Percentiles rank a stretch among this genome's conserved stretches.
Evolutionary conservation across 1,284 basidiomycete species (phyloP).

Genomic region (Rhodotorula sp.): DNA sequence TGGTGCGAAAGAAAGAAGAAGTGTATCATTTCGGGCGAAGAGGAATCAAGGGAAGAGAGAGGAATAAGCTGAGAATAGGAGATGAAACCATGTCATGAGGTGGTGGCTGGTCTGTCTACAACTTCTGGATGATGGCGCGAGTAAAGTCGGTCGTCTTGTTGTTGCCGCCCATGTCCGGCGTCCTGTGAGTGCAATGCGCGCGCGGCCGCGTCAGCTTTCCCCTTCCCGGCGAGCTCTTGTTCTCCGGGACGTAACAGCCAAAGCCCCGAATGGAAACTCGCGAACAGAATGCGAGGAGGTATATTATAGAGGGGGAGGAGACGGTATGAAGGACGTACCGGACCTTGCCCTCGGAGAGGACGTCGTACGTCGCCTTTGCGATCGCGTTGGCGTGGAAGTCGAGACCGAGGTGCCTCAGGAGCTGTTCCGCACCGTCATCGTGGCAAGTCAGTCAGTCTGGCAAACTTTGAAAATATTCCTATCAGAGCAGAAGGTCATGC

Average conservation of each 20-base stretch:
- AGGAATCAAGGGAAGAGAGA: no score
- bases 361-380: conserved; percentile 86
- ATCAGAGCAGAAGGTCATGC: no score
- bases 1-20: no score
- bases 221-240: no score
- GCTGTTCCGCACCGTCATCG: no score
- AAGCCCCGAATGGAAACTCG: neutral
- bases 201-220: no score
- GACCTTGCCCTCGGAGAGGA: conserved; percentile 81
- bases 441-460: no score
- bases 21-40: neutral
- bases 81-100: neutral
- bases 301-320: neutral
- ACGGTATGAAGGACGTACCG: neutral
- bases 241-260: no score
- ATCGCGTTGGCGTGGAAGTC: conserved; percentile 94
- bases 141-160: conserved; percentile 80
- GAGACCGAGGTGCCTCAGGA: conserved; percentile 57
- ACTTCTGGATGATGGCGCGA: conserved; percentile 66
- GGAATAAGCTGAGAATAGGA: neutral
- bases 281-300: neutral
- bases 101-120: neutral
- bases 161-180: conserved; percentile 89
- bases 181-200: conserved; percentile 54
- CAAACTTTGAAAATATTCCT: no score